Percentiles rank a stretch among this genome's conserved stretches.
Evolutionary conservation across 2,329 filamentous ascomycete species (phyloP).

Genomic region (Chaetomiaceae sp.): DNA sequence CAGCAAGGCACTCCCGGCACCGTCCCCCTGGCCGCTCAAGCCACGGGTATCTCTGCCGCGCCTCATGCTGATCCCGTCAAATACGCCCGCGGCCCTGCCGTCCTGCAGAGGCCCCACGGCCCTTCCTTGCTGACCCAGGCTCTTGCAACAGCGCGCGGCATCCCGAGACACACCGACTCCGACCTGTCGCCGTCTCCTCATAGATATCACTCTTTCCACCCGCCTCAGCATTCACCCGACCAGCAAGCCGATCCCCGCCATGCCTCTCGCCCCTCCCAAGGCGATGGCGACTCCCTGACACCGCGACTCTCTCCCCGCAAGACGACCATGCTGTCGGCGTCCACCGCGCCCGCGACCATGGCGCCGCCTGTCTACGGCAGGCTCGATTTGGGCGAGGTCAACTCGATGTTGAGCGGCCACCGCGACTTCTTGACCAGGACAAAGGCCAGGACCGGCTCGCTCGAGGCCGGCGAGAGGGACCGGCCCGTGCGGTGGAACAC

Average conservation of each 20-base stretch:
- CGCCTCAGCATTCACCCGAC: slow-evolving; percentile 18
- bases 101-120: slow-evolving; percentile 43
- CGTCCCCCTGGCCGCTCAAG: slow-evolving; percentile 19
- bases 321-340: slow-evolving; percentile 25
- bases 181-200: slow-evolving; percentile 23
- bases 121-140: slow-evolving; percentile 55
- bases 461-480: slow-evolving; percentile 41
- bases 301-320: slow-evolving; percentile 32
- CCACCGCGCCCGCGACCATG: slow-evolving; percentile 20
- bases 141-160: slow-evolving; percentile 55
- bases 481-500: slow-evolving; percentile 11
- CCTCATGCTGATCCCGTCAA: slow-evolving; percentile 41
- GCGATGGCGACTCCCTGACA: slow-evolving; percentile 37
- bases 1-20: slow-evolving; percentile 22
- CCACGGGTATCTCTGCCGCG: slow-evolving; percentile 23
- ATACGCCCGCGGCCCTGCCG: slow-evolving; percentile 42
- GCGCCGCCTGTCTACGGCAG: slow-evolving; percentile 26
- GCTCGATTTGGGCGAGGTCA: slow-evolving; percentile 33
- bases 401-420: slow-evolving; percentile 33
- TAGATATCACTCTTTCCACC: slow-evolving; percentile 22
- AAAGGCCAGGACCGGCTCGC: slow-evolving; percentile 36
- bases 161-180: slow-evolving; percentile 31
- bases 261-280: slow-evolving; percentile 35
- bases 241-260: slow-evolving; percentile 29
- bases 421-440: slow-evolving; percentile 32